phyloP scores from a whole-genome alignment of 441 rosid species.

The Brassica hybrid region DNA sequence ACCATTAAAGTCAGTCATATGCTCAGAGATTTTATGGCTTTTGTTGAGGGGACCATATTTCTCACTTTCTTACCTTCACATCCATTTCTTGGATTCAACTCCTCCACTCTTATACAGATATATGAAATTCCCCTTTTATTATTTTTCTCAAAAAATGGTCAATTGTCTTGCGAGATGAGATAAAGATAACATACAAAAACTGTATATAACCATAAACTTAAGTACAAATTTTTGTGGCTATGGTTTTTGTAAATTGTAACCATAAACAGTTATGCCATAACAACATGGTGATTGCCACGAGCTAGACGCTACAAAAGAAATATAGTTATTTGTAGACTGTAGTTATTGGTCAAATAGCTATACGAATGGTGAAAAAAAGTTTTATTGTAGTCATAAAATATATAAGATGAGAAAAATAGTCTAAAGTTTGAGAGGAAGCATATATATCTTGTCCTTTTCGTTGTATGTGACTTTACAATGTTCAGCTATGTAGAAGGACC shows the following conservation, averaged over 20 bases:
- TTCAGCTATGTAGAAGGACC: slow-evolving; percentile 39
- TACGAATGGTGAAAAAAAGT: too few relatives aligned
- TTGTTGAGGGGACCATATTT: too few relatives aligned
- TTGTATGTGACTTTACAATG: slow-evolving; percentile 43
- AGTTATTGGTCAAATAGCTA: too few relatives aligned
- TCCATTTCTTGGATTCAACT: slow-evolving; percentile 43
- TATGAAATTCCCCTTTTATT: not conserved
- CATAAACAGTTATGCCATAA: too few relatives aligned
- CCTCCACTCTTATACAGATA: slow-evolving; percentile 26
- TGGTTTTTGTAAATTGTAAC: too few relatives aligned
- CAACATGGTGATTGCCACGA: too few relatives aligned
- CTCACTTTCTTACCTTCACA: slow-evolving; percentile 42
- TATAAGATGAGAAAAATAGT: slow-evolving; percentile 24
- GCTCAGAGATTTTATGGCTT: too few relatives aligned
- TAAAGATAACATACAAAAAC: slow-evolving; percentile 6
- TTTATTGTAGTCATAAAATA: slow-evolving; percentile 20
- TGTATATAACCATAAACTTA: too few relatives aligned
- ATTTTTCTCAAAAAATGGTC: not conserved
- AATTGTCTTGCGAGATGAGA: slow-evolving; percentile 31
- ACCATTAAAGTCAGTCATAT: too few relatives aligned
- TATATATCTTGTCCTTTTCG: slow-evolving; percentile 41
- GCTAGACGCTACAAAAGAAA: too few relatives aligned
- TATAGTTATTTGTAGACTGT: too few relatives aligned
- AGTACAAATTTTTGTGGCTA: too few relatives aligned
- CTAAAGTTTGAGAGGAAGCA: slow-evolving; percentile 42